These are phyloP conservation scores for Penicillium nordicum DNA, from an alignment of 2,329 filamentous ascomycete species.

Conservation along the genomic window DNA sequence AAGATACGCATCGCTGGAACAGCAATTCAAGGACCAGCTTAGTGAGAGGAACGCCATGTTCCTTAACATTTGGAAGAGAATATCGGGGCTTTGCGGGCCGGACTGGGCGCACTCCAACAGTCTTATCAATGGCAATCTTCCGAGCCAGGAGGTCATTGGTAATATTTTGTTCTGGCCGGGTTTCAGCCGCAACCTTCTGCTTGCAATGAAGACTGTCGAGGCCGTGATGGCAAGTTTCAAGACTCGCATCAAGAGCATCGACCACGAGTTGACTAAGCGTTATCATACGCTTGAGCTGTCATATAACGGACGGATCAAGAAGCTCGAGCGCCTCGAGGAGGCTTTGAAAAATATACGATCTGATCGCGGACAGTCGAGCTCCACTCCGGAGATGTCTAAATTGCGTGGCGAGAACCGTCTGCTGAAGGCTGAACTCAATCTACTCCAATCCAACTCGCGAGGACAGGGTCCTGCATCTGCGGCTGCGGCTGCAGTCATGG, in stretches of 20 bases:
- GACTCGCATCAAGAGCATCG: constrained; percentile 74
- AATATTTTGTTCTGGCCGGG: constrained; percentile 72
- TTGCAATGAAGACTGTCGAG: constrained; percentile 85
- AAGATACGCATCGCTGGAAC: constrained; percentile 71
- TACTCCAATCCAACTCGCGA: constrained; percentile 64
- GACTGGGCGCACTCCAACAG: constrained; percentile 92
- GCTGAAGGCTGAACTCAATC: constrained; percentile 61
- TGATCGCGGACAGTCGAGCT: constrained; percentile 28
- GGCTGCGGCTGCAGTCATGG: constrained; percentile 36
- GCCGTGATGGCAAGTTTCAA: constrained; percentile 73
- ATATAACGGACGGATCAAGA: constrained; percentile 75
- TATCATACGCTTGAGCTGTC: constrained; percentile 82
- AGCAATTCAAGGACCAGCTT: constrained; percentile 79
- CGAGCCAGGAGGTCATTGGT: constrained; percentile 78
- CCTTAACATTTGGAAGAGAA: constrained; percentile 81
- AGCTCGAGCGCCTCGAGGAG: constrained; percentile 81
- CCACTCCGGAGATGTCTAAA: constrained; percentile 55
- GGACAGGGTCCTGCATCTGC: constrained; percentile 48
- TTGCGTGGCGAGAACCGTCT: constrained; percentile 59
- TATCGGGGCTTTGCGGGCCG: constrained; percentile 79
- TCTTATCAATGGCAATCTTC: constrained; percentile 81
- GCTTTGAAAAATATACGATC: constrained; percentile 62
- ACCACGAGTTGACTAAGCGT: constrained; percentile 85
- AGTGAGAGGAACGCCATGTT: constrained; percentile 85
- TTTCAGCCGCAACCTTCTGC: constrained; percentile 85